phyloP scores from a whole-genome alignment of 1,139 yeast genomes.

The Sugiyamaella grinbergsii region DNA sequence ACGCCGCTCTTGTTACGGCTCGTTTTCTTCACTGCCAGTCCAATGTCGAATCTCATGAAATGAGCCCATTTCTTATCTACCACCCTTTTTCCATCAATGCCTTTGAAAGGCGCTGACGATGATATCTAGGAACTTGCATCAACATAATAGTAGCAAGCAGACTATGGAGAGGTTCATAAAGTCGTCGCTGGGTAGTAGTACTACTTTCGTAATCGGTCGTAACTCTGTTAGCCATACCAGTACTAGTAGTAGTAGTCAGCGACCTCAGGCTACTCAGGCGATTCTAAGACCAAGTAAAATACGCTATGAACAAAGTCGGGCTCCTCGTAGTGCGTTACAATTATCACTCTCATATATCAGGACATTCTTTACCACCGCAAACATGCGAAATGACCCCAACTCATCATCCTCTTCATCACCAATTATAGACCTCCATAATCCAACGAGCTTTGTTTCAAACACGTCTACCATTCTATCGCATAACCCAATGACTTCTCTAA shows the following conservation, averaged over 20 bases:
- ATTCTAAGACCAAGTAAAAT: too few species aligned
- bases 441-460: constrained; percentile 4
- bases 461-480: background rate
- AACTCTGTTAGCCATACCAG: too few species aligned
- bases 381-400: background rate
- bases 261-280: too few species aligned
- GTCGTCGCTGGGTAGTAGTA: background rate
- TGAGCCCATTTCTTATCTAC: too few species aligned
- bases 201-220: too few species aligned
- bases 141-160: background rate
- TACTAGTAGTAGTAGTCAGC: too few species aligned
- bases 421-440: background rate
- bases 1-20: background rate
- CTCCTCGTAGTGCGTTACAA: background rate
- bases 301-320: too few species aligned
- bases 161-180: background rate
- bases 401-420: background rate
- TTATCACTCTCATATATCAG: background rate
- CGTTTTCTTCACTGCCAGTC: background rate
- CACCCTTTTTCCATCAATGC: constrained; percentile 1
- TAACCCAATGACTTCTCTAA: background rate
- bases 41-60: background rate
- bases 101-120: background rate
- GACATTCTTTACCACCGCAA: background rate
- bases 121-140: background rate